These are phyloP conservation scores for Solanum aculeatissimum DNA, from an alignment of 305 asterid species.

Conservation along the genomic window DNA sequence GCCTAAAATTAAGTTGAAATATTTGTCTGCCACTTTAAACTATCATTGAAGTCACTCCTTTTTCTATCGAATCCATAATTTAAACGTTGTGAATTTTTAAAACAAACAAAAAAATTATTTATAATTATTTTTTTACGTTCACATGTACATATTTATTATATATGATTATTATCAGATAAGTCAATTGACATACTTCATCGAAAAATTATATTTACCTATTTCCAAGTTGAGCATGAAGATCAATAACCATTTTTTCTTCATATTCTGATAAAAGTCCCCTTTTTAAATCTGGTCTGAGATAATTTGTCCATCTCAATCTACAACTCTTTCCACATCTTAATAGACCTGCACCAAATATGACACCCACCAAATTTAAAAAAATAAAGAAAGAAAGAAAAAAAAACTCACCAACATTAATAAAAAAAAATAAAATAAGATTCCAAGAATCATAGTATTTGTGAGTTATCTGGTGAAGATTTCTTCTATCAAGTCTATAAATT, in stretches of 20 bases:
- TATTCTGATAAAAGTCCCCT: conserved; percentile 70
- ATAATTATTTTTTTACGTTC: background rate
- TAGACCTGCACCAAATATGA: conserved; percentile 35
- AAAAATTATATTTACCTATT: conserved; percentile 37
- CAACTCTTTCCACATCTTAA: conserved; percentile 86
- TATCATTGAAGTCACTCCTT: background rate
- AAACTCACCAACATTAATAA: background rate
- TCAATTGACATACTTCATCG: too few relatives aligned
- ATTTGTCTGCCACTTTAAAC: conserved; percentile 29
- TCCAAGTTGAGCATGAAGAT: conserved; percentile 13
- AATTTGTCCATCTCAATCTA: too few relatives aligned
- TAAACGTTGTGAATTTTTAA: background rate
- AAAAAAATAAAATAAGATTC: background rate
- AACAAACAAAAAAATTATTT: too few relatives aligned
- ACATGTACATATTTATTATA: background rate
- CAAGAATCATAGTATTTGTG: background rate
- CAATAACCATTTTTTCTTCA: conserved; percentile 82
- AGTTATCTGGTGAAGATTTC: background rate
- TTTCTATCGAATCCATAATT: background rate
- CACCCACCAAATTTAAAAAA: background rate
- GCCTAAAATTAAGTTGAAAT: background rate
- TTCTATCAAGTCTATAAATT: background rate
- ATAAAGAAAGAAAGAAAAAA: background rate
- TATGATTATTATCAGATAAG: too few relatives aligned
- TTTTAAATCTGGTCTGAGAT: conserved; percentile 20